A percentile compares a stretch with the other conserved stretches of the same genome.
phyloP scores from a whole-genome alignment of 2,329 filamentous ascomycete species.

The Pezizomycotina sp. region DNA sequence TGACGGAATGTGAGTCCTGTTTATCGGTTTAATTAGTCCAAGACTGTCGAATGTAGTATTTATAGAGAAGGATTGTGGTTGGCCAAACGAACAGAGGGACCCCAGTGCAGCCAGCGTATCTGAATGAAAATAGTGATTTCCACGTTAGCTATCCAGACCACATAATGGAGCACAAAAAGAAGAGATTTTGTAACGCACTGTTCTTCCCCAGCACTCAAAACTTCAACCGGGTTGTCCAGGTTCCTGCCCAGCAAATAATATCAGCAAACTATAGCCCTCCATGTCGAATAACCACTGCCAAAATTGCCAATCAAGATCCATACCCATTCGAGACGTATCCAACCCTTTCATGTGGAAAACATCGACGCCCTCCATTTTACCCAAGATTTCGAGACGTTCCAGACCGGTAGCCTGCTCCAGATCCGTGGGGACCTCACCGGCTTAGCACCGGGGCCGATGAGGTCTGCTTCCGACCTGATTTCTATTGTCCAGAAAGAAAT shows the following conservation, averaged over 20 bases:
- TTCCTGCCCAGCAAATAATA: constrained; percentile 41
- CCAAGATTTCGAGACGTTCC: constrained; percentile 94
- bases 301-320: constrained; percentile 23
- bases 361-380: constrained; percentile 97
- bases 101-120: constrained; percentile 64
- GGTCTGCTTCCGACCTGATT: constrained; percentile 64
- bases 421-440: constrained; percentile 80
- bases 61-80: background rate
- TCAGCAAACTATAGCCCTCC: background rate
- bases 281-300: constrained; percentile 9
- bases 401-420: constrained; percentile 92
- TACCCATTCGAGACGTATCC: constrained; percentile 75
- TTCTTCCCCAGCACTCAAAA: constrained; percentile 86
- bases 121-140: constrained; percentile 7
- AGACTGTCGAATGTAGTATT: background rate
- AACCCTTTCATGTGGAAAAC: constrained; percentile 97
- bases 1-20: constrained; percentile 66
- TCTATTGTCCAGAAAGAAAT: too few relatives aligned
- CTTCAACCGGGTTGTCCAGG: constrained; percentile 77
- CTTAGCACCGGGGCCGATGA: constrained; percentile 65
- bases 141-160: background rate
- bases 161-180: too few relatives aligned
- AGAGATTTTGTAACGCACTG: constrained; percentile 47
- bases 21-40: background rate
- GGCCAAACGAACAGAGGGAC: constrained; percentile 37